Evolutionary conservation across 805 yeast genomes (phyloP), one percentile per base, ranked within the genome.

Genomic region (Candida saitoana): DNA sequence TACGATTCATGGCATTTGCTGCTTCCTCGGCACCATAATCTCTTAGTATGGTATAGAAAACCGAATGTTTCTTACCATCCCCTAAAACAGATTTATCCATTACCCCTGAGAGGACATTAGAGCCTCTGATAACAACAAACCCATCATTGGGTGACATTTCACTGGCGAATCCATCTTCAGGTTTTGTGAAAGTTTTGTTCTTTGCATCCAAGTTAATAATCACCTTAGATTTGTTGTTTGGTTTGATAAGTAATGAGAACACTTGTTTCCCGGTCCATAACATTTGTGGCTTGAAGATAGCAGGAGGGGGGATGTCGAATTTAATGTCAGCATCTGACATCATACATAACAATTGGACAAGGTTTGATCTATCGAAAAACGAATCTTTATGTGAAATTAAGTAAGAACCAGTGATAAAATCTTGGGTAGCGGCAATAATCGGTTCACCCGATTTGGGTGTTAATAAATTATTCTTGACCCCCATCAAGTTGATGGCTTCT

Each of bases 91-190:
- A 87, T 65, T 93, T 93, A 65, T 93, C 99, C 98, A 93, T 91
- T 24, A 87, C 88, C 49, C 99, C 99, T 53, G 91, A 76, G 52
- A 93, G 71, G 40, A 93, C 79, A 52, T 88, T 77, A 1, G 97
- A 88, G 15, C 95, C 96, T 55, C 97, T 74, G 43, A 93, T 87
- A 40, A 95, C 67, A 24, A 91, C 95, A 54, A 75, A 95, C 6
- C 99, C 97, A 63, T 93, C 99, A 61, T 93, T 93, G 36, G 95
- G 96, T 4, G 97, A 88, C 98, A 93, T 90, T 62, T 93, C 99
- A 52, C 74, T 82, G 3, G 96, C 93, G 46, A 75, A 71, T 2
- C 86, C 83, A 43, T 65, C 60, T 25, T 67, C 64, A 3, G 98
- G 98, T 1, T 96, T 87, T 16, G 71, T 71, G 58, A 76, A 93